These are phyloP conservation scores for Mycena latifolia DNA, from an alignment of 768 basidiomycete genomes.

Conservation along the genomic window DNA sequence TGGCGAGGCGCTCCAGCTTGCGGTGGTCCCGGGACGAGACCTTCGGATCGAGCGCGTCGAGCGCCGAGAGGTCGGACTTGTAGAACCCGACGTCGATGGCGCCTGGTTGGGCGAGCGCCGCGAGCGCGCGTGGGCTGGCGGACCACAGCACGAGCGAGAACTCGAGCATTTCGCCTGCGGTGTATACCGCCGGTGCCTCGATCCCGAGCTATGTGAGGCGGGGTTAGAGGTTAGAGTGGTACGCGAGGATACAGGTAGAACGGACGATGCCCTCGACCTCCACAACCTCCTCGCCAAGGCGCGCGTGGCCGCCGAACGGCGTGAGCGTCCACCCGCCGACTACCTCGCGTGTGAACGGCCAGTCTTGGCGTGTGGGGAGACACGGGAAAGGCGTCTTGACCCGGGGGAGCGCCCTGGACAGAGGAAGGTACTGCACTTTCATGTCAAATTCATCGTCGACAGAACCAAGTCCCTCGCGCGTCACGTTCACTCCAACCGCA, in stretches of 20 bases:
- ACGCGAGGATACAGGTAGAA: background rate
- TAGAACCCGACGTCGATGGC: conserved; percentile 27
- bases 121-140: conserved; percentile 20
- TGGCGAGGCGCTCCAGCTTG: conserved; percentile 6
- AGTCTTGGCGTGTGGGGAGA: conserved; percentile 32
- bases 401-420: conserved; percentile 14
- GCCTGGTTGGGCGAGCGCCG: conserved; percentile 32
- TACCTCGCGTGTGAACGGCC: conserved; percentile 28
- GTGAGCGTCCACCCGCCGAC: too few species aligned
- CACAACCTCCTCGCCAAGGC: conserved; percentile 22
- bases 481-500: conserved; percentile 24
- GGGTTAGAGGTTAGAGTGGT: background rate
- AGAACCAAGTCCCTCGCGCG: conserved; percentile 20
- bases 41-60: conserved; percentile 20
- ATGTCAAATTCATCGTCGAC: conserved; percentile 31
- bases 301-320: conserved; percentile 32
- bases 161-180: conserved; percentile 27
- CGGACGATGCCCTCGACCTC: conserved; percentile 32
- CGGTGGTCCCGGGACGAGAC: conserved; percentile 16
- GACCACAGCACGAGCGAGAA: conserved; percentile 32
- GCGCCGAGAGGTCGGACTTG: conserved; percentile 27
- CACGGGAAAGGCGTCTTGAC: conserved; percentile 29
- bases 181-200: conserved; percentile 28
- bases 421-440: conserved; percentile 30
- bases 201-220: conserved; percentile 20